Conservation (phyloP, 1,284 basidiomycete genomes). For the Cerrena zonata region DNA sequence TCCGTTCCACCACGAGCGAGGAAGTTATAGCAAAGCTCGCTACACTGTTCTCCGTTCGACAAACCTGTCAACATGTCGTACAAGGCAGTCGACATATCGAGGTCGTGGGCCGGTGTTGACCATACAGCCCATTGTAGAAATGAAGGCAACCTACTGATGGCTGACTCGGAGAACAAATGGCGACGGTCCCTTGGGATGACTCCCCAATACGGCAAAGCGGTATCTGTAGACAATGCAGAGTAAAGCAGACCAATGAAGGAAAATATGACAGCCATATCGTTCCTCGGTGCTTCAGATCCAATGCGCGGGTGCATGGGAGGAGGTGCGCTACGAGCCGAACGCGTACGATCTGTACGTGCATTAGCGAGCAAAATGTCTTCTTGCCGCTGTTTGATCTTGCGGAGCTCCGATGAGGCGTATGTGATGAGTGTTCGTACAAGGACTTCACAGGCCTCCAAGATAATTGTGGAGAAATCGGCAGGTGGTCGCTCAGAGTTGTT, state of each 20-base stretch:
- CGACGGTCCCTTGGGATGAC: slow-evolving; percentile 35
- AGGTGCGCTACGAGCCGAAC: slow-evolving; percentile 42
- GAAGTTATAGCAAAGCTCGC: slow-evolving; percentile 81
- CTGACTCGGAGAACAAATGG: slow-evolving; percentile 51
- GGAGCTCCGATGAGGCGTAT: slow-evolving; percentile 79
- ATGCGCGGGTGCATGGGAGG: slow-evolving; percentile 15
- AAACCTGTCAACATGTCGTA: slow-evolving; percentile 88
- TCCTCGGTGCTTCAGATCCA: slow-evolving; percentile 48
- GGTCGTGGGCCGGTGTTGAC: slow-evolving; percentile 71
- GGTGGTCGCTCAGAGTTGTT: slow-evolving; percentile 45
- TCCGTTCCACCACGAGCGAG: slow-evolving; percentile 64
- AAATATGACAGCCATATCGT: slow-evolving; percentile 81
- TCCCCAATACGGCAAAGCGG: slow-evolving; percentile 82
- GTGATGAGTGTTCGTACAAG: slow-evolving; percentile 72
- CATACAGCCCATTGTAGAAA: slow-evolving; percentile 86
- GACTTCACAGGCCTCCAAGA: slow-evolving; percentile 66
- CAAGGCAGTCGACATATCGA: slow-evolving; percentile 69
- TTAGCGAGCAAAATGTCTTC: slow-evolving; percentile 75
- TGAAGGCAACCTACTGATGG: slow-evolving; percentile 62
- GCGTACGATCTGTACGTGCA: slow-evolving; percentile 52
- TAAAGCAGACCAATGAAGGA: slow-evolving; percentile 80
- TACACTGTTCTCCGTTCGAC: slow-evolving; percentile 77
- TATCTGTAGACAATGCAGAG: slow-evolving; percentile 65
- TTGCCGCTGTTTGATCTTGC: slow-evolving; percentile 85
- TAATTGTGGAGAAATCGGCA: slow-evolving; percentile 59